Conservation (phyloP, 495 filamentous ascomycete species). For the Lasiosphaeria hispida region DNA sequence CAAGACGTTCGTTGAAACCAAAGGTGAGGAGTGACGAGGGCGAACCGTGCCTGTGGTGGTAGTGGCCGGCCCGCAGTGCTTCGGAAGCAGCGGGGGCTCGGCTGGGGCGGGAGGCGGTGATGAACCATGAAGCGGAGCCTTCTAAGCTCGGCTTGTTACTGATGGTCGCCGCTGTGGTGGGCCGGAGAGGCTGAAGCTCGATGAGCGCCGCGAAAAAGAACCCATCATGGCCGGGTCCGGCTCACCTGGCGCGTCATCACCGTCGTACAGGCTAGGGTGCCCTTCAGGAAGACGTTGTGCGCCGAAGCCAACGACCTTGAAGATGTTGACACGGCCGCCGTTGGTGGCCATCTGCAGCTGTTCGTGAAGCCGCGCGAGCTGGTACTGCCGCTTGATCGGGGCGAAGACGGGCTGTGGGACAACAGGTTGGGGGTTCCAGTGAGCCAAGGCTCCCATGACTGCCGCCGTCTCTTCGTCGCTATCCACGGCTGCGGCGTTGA, state of each 20-base stretch:
- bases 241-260: constrained; percentile 47
- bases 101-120: too few relatives aligned
- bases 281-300: constrained; percentile 48
- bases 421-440: constrained; percentile 71
- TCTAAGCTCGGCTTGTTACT: constrained; percentile 18
- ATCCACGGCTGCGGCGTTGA: constrained; percentile 72
- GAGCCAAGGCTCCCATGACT: constrained; percentile 79
- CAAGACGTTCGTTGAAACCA: too few relatives aligned
- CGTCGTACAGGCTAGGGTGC: constrained; percentile 37
- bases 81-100: too few relatives aligned
- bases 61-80: too few relatives aligned
- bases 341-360: constrained; percentile 76
- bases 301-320: constrained; percentile 47
- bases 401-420: constrained; percentile 61
- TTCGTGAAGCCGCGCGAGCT: constrained; percentile 82
- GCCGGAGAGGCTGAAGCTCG: constrained; percentile 45
- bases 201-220: constrained; percentile 36
- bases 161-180: constrained; percentile 41
- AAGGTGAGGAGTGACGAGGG: too few relatives aligned
- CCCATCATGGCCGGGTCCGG: constrained; percentile 37
- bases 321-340: constrained; percentile 55
- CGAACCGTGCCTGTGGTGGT: too few relatives aligned
- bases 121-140: too few relatives aligned
- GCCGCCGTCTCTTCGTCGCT: constrained; percentile 88
- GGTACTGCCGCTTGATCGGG: constrained; percentile 70